Base-by-base conservation (phyloP, 2,329 filamentous ascomycete genomes). In the Albophoma yamanashiensis region DNA sequence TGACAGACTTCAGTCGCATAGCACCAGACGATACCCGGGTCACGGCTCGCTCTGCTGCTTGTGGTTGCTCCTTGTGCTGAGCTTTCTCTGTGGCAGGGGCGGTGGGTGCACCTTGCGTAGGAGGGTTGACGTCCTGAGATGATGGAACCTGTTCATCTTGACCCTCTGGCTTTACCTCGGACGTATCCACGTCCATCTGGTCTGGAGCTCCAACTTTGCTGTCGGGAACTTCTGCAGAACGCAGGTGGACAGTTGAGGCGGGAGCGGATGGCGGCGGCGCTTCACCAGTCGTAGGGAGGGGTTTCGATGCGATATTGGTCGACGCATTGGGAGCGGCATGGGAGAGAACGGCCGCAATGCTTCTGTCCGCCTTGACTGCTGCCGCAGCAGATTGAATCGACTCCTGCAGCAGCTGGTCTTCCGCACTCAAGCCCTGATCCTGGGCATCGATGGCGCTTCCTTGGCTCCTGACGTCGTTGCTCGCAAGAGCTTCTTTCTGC, bases 1-100 rank as follows among this genome's bases (percentile, higher is more conserved):
- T 87, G 5, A 89, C 86, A 6, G 87, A 89, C 68, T 89, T 91
- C 58, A 88, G 84, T 62, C 84, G 80, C 65, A 90, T 84, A 3
- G 86, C 84, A 50, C 87, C 88, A 12, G 88, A 89, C 3, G 86
- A 85, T 27, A 89, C 85, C 65, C 87, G 76, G 1, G 87, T 90
- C 14, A 85, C 87, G 75, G 88, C 88, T 38, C 86, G 80, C 65
- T 77, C 74, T 4, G 65, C 61, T 12, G 67, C 67, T 22, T 65
- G 65, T 1, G 68, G 59, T 1, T 59, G 61, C 15, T 73, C 68
- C 34, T 63, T 65, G 1, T 55, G 56, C 12, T 59, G 55, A 39
- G 60, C 40, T 43, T 57, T 60, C 25, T 36, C 50, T 8, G 22
- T 59, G 56, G 38, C 53, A 42, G 64, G 57, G 3, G 62, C 61